Base-by-base conservation (phyloP, 1,284 basidiomycete genomes). In the Austropuccinia psidii region DNA sequence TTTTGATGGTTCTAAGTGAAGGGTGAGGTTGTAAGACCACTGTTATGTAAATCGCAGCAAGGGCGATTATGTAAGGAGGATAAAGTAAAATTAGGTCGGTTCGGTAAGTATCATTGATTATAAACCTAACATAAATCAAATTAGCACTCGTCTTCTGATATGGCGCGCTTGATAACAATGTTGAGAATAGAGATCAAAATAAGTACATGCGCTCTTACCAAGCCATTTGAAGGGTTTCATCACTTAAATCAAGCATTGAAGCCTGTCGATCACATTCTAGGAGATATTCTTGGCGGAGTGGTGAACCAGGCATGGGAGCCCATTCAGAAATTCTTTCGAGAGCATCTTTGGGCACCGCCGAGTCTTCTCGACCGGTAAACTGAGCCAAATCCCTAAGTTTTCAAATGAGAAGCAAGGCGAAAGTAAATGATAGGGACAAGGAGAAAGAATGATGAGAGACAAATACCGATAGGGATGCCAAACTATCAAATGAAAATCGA, bases 71-170 rank as follows among this genome's bases (percentile, higher is more conserved):
- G 80, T 97, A 93, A 0, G 95, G 95, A 0, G 95, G 93, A 78
- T 98, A 90, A 41, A 96, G 82, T 11, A 98, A 86, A 77, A 90
- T 91, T 13, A 98, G 83, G 69, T 94, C 90, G 1, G 91, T 92
- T 64, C 92, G 88, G 80, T 93, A 98, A 0, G 90, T 92, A 81
- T 98, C 96, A 82, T 98, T 98, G 79, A 98, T 88, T 76, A 97
- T 87, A 80, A 94, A 93, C 91, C 93, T 94, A 75, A 57, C n/a
- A 41, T 43, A 31, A 15, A 55, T 43, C 24, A 61, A 17, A 4
- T 43, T 8, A 72, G 4, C 29, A 47, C 49, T 15, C 13, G 21
- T 24, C 27, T 33, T 19, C 6, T 5, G 29, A 19, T 8, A 57
- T 33, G 45, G 50, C 17, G 62, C 31, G 43, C 33, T 35, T 0